phyloP scores from a whole-genome alignment of 2,329 filamentous ascomycete genomes.

The Lasiodiplodia gonubiensis region DNA sequence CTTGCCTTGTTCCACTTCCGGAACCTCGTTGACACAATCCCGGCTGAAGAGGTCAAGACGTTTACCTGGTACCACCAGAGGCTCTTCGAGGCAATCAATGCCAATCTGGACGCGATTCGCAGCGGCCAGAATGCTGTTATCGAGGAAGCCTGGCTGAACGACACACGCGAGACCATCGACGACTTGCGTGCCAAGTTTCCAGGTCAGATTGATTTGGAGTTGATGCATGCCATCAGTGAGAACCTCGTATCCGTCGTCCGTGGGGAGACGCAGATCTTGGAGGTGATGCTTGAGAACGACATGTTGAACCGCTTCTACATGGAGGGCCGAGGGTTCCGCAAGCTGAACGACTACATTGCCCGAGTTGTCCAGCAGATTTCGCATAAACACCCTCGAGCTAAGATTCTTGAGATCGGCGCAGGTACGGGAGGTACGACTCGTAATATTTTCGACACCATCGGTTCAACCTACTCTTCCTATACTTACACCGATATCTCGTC shows the following conservation, averaged over 20 bases:
- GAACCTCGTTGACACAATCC: no score
- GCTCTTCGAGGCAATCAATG: no score
- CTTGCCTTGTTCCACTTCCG: no score
- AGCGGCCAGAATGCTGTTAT: neutral
- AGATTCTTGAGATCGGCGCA: conserved; percentile 31
- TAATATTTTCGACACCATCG: conserved; percentile 9
- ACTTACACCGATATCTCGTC: conserved; percentile 33
- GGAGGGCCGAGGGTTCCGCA: neutral
- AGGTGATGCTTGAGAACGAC: neutral
- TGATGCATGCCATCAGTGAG: neutral
- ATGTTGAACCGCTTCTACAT: conserved; percentile 5
- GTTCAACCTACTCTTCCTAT: conserved; percentile 29
- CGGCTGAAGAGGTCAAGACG: no score
- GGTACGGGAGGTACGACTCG: conserved; percentile 31
- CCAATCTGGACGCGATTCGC: no score
- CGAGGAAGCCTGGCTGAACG: neutral
- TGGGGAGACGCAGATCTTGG: neutral
- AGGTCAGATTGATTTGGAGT: neutral
- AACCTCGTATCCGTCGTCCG: neutral
- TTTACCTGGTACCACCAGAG: no score
- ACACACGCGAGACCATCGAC: no score
- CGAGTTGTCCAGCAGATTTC: neutral
- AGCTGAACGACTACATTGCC: neutral
- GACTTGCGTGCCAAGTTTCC: neutral
- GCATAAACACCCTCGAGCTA: conserved; percentile 1